phyloP scores from a whole-genome alignment of 202 grass and related monocot species.

The Saccharum hybrid region DNA sequence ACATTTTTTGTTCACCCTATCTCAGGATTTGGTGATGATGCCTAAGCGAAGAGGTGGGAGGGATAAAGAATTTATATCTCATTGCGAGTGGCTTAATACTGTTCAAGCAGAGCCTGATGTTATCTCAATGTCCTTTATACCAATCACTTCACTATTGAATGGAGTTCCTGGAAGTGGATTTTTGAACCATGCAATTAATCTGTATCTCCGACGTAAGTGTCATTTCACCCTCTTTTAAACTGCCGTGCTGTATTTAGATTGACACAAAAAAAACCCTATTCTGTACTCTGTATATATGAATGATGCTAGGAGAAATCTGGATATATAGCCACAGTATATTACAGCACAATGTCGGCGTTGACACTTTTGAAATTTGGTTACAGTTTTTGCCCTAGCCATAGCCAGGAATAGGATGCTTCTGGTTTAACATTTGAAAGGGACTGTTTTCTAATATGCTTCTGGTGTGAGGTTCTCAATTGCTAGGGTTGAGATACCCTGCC shows the following conservation, averaged over 20 bases:
- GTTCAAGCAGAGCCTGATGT: conserved; percentile 83
- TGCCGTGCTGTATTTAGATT: conserved; percentile 29
- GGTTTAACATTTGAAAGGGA: conserved; percentile 11
- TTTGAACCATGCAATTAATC: conserved; percentile 95
- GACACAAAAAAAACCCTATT: neutral
- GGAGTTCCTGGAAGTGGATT: conserved; percentile 97
- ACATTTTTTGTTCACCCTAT: conserved; percentile 34
- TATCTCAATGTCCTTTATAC: conserved; percentile 96
- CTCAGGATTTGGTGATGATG: conserved; percentile 78
- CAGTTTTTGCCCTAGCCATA: neutral
- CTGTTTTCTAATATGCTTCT: conserved; percentile 1
- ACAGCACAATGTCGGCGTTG: neutral
- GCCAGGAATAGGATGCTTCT: neutral
- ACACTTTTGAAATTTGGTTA: neutral
- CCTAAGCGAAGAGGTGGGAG: conserved; percentile 88
- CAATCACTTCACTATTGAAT: conserved; percentile 95
- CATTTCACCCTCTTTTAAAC: conserved; percentile 25
- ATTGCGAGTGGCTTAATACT: conserved; percentile 79
- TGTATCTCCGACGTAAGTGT: conserved; percentile 92
- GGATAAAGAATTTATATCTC: conserved; percentile 72
- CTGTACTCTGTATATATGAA: conserved; percentile 10
- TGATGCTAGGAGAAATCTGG: conserved; percentile 25
- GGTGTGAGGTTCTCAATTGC: neutral
- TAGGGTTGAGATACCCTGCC: conserved; percentile 2
- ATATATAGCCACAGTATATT: conserved; percentile 4